Base-by-base conservation (phyloP, 768 basidiomycete species). In the Mycena capillaripes region DNA sequence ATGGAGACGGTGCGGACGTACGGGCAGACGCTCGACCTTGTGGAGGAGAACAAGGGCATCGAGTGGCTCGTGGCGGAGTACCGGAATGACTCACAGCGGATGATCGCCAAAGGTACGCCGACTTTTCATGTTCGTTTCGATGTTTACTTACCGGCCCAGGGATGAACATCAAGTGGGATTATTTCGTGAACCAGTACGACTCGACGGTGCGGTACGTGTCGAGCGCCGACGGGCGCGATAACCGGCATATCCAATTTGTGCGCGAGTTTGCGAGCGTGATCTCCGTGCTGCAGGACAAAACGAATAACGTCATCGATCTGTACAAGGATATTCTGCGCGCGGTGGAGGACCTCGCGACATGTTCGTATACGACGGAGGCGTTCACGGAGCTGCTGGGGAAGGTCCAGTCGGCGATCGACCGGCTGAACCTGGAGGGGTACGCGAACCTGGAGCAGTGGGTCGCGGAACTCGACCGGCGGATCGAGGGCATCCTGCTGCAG, bases 1-100 rank as follows among this genome's bases (percentile, higher is more conserved):
- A 99, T 99, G 97, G 98, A 99, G 86, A 97, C 97, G 0, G 96
- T 99, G n/a, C 86, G 97, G 80, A 98, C 96, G 32, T 99, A 99
- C 82, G 94, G 94, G 23, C 98, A 99, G 85, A 98, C 96, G 0
- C 84, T 98, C 80, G 95, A 96, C 80, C 83, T 98, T 76, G 93
- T 99, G 76, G 94, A 98, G 79, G 88, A 88, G 50, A 95, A 98
- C 80, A 93, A 93, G 81, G 96, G 92, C 3, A 97, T 98, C 76
- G 95, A 96, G 80, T 95, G 95, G 89, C 87, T 99, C 46, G 93
- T 98, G 3, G 97, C 97, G 21, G 96, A 97, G 82, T 97, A 97
- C 79, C 89, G 97, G 74, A 96, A 95, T 78, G 95, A 97, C 75
- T 92, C 93, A 0, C 97, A 98, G 83, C 86, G 95, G 79, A 97